Percentiles rank a stretch among this genome's conserved stretches.
These are phyloP conservation scores for Gigaspora rosea DNA, from an alignment of 192 early-diverging fungal species.

Conservation along the genomic window DNA sequence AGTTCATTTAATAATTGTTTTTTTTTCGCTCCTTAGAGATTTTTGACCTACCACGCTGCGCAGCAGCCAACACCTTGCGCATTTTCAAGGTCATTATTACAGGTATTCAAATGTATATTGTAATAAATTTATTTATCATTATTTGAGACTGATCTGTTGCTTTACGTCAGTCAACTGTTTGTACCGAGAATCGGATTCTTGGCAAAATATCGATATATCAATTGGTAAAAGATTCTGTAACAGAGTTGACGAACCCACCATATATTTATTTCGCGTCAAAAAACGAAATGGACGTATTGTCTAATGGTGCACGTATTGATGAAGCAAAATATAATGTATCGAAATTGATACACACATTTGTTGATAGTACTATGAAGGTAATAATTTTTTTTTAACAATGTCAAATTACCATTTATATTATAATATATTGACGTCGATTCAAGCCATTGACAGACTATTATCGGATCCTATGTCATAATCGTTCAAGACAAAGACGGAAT, in stretches of 20 bases:
- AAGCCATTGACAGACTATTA: constrained; percentile 57
- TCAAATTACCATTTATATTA: constrained; percentile 14
- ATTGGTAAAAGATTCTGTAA: constrained; percentile 31
- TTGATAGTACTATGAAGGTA: constrained; percentile 26
- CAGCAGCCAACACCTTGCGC: constrained; percentile 53
- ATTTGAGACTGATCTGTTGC: not conserved
- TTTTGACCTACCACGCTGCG: constrained; percentile 47
- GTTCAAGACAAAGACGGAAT: constrained; percentile 60
- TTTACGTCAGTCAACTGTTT: constrained; percentile 23
- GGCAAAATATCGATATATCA: constrained; percentile 27
- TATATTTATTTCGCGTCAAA: constrained; percentile 23
- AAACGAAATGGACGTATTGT: not conserved
- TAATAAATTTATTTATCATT: not conserved
- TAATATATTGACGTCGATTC: constrained; percentile 34
- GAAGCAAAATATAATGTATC: not conserved
- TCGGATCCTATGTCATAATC: constrained; percentile 60
- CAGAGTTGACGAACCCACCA: constrained; percentile 29
- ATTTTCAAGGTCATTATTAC: constrained; percentile 52
- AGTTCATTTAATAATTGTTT: not conserved
- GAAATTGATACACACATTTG: constrained; percentile 14
- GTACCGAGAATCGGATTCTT: constrained; percentile 29
- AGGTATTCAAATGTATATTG: constrained; percentile 31
- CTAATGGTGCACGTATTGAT: not conserved
- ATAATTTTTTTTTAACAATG: not conserved
- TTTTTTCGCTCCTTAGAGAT: constrained; percentile 45